These are phyloP conservation scores for Malus hybrid DNA, from an alignment of 331 rosid species.

Conservation along the genomic window DNA sequence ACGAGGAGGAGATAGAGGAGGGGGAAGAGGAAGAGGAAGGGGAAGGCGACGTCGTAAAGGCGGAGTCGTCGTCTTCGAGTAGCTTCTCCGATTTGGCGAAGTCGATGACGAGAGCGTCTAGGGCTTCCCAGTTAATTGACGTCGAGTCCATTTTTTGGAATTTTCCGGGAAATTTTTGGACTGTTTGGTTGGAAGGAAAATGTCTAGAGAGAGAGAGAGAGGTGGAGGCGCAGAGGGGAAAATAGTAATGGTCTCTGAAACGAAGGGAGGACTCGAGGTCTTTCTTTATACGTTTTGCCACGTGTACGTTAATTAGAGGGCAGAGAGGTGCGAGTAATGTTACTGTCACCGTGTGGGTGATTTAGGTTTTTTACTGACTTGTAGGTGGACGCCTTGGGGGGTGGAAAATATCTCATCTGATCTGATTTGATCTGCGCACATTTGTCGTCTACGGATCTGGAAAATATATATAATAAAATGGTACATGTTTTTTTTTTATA, in stretches of 20 bases:
- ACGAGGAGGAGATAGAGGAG: slow-evolving; percentile 62
- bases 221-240: not conserved
- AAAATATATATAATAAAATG: too few species aligned
- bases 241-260: not conserved
- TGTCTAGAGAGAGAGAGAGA: not conserved
- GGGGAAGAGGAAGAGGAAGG: slow-evolving; percentile 33
- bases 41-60: slow-evolving; percentile 22
- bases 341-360: not conserved
- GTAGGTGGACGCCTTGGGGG: not conserved
- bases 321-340: not conserved
- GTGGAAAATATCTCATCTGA: not conserved
- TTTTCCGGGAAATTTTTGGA: slow-evolving; percentile 15
- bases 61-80: slow-evolving; percentile 54
- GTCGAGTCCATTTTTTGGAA: slow-evolving; percentile 51
- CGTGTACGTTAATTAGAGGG: not conserved
- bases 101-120: slow-evolving; percentile 69
- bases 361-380: too few species aligned
- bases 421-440: too few species aligned
- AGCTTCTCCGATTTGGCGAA: slow-evolving; percentile 92
- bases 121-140: slow-evolving; percentile 90
- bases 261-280: not conserved
- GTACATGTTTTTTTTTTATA: too few species aligned
- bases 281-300: not conserved
- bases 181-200: not conserved
- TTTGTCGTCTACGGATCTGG: too few species aligned